These are phyloP conservation scores for Staphylotrichum longicolle DNA, from an alignment of 495 filamentous ascomycete species.

Conservation along the genomic window DNA sequence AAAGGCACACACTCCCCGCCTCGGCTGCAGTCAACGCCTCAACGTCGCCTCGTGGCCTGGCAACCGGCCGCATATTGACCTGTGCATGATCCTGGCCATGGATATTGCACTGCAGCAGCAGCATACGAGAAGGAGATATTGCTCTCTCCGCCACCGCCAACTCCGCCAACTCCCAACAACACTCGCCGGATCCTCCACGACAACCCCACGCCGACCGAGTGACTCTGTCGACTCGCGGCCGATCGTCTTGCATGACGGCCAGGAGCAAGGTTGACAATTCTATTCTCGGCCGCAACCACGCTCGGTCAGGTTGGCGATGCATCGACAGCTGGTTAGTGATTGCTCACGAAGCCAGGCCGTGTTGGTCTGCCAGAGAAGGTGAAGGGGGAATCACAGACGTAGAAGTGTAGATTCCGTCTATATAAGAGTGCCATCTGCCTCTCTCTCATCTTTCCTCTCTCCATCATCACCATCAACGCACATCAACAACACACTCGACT, in stretches of 20 bases:
- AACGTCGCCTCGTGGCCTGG: not conserved
- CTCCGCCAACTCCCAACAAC: not conserved
- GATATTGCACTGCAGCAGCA: not conserved
- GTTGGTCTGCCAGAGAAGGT: not conserved
- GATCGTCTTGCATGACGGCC: not conserved
- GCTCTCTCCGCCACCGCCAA: not conserved
- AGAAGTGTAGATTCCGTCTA: not conserved
- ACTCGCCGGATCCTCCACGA: not conserved
- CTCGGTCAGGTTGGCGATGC: not conserved
- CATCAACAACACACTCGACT: not conserved
- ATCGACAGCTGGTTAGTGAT: not conserved
- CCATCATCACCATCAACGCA: conserved; percentile 1
- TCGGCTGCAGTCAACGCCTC: not conserved
- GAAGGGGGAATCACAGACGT: not conserved
- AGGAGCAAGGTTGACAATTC: not conserved
- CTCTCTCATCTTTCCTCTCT: not conserved
- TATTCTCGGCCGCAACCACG: not conserved
- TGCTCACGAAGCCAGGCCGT: not conserved
- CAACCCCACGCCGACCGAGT: not conserved
- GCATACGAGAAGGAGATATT: conserved; percentile 3
- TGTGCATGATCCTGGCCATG: not conserved
- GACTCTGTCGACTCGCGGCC: not conserved
- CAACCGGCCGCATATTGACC: conserved; percentile 4
- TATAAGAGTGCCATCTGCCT: not conserved
- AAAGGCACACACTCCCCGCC: too few relatives aligned